phyloP scores from a whole-genome alignment of 2,329 filamentous ascomycete species.

The Phyllosticta citriasiana region DNA sequence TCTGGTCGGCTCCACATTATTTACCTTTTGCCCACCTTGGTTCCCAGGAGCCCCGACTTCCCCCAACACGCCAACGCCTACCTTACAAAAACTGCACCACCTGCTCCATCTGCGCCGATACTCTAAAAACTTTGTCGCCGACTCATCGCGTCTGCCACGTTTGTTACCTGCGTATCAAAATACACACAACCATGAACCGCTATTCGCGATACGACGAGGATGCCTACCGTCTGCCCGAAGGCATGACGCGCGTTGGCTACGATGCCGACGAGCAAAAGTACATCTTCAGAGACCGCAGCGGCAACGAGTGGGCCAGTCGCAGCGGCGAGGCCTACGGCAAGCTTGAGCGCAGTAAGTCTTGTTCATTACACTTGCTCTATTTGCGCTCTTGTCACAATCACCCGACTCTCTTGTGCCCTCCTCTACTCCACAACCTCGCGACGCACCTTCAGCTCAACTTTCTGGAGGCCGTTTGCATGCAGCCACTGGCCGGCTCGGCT shows the following conservation, averaged over 20 bases:
- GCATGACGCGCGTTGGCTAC: slow-evolving; percentile 47
- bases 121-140: not conserved
- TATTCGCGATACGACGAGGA: slow-evolving; percentile 22
- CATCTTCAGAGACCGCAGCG: slow-evolving; percentile 41
- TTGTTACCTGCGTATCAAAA: not conserved
- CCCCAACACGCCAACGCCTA: not conserved
- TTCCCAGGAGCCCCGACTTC: too few species aligned
- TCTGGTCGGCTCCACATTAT: too few species aligned
- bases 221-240: slow-evolving; percentile 43
- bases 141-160: not conserved
- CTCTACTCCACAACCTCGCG: not conserved
- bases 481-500: not conserved
- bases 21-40: too few species aligned
- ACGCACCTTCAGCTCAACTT: not conserved
- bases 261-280: slow-evolving; percentile 46
- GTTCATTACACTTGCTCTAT: not conserved
- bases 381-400: not conserved
- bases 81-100: not conserved
- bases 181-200: slow-evolving; percentile 7
- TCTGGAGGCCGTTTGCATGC: not conserved
- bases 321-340: slow-evolving; percentile 42
- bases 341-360: slow-evolving; percentile 27
- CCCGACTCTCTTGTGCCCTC: not conserved
- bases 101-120: not conserved
- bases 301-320: slow-evolving; percentile 41